Evolutionary conservation across 805 yeast species (phyloP), one percentile per base, ranked within the genome.

Genomic region (Wickerhamiella australiensis): DNA sequence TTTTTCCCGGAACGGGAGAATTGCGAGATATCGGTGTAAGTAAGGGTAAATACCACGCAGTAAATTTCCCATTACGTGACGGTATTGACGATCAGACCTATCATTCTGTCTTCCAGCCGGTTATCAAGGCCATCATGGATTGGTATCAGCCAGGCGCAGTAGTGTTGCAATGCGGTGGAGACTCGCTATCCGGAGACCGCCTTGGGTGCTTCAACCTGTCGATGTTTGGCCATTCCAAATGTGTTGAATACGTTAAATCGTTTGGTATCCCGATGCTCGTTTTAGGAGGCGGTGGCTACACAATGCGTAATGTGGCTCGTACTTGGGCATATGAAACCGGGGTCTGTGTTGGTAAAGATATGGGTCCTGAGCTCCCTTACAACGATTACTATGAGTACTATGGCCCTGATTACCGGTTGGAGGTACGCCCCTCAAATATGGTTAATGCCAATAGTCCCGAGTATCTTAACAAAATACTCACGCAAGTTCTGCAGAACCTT

Each of bases 91-190:
- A 90, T 68, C 92, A 82, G 46, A 78, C 86, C 46, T 90, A 90
- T 63, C 88, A 87, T 70, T 80, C 88, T 55, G 79, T 90, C 6
- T 69, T 70, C 58, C 67, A 69, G 57, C 73, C 73, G 13, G 64
- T 63, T 18, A 81, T 90, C 74, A 85, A 82, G 56, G 94, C 94
- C n/a, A 75, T 90, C 49, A 85, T 90, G 63, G 80, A 84, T 42
- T 84, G 85, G 72, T 90, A 82, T 67, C 90, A 83, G 65, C 98
- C 98, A 4, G 81, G 94, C 4, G 92, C 85, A 1, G 87, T 90
- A 26, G 96, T 90, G 1, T 83, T 87, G 61, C 98, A 90, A 68
- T 87, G 96, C 69, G 98, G 98, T 49, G 97, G 96, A 26, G 98
- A 90, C 63, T 86, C 96, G 2, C 70, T 90, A 42, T 92, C 95